Evolutionary conservation across 192 early-diverging fungal genomes (phyloP), one percentile per base, ranked within the genome.

Genomic region (Rhizophagus prolifer): DNA sequence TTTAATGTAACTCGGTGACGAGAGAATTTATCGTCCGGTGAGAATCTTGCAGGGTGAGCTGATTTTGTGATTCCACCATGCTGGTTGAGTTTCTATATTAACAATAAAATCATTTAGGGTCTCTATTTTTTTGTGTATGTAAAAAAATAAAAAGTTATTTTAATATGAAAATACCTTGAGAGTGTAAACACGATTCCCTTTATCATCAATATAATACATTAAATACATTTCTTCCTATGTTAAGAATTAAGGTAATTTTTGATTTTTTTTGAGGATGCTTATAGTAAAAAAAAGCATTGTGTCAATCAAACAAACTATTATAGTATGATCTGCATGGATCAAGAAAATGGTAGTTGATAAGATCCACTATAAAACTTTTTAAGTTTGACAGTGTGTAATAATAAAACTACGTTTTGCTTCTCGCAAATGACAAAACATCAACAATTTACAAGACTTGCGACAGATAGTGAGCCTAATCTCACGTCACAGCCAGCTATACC

Each of bases 21-120:
- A 68, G 96, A 97, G 88, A 91, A 99, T 88, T 97, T 97, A 91
- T 99, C 97, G 83, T 99, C 96, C 65, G 97, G 97, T 34, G 97
- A 99, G 88, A 99, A 99, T 66, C 96, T 95, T 26, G 97, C 97
- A 54, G 97, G 97, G 81, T 99, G 97, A 46, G 97, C 97, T n/a
- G 95, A 95, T 83, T 95, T 95, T 71, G 97, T 99, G 79, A 93
- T 86, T 72, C 88, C 82, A 61, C 96, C 96, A 47, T 81, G 83
- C 9, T 88, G 82, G 63, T 91, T 91, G 34, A 90, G 79, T 88
- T 96, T 99, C 96, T 96, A 63, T 4, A 5, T 38, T 38, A 14
- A 16, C 9, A 28, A 9, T 10, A 63, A 28, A 54, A 19, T 50
- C 19, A 13, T 50, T 8, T 38, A 38, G 1, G 12, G 2, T 13